Conservation (phyloP, 83 land plant genomes). For the Picea mariana region DNA sequence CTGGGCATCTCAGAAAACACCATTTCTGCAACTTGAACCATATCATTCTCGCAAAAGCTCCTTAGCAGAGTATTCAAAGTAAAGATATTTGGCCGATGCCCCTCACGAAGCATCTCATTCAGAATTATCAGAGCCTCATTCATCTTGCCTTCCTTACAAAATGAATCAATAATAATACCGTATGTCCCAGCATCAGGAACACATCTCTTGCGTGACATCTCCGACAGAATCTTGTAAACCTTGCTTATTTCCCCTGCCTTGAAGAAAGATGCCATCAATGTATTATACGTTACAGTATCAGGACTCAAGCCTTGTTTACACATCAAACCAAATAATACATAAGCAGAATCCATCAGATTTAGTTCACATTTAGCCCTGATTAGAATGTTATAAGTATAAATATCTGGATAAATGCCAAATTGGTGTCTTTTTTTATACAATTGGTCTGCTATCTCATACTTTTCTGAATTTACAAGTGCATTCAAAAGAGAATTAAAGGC, state of each 20-base stretch:
- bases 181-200: constrained; percentile 32
- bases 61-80: constrained; percentile 46
- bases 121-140: constrained; percentile 27
- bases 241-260: constrained; percentile 20
- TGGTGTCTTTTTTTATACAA: constrained; percentile 17
- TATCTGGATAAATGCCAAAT: constrained; percentile 26
- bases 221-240: constrained; percentile 41
- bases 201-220: constrained; percentile 26
- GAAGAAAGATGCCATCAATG: constrained; percentile 36
- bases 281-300: constrained; percentile 42
- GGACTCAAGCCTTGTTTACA: constrained; percentile 26
- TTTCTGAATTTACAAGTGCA: constrained; percentile 28
- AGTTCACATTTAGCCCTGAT: constrained; percentile 29
- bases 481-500: constrained; percentile 44
- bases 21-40: constrained; percentile 35
- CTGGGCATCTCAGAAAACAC: constrained; percentile 40
- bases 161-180: constrained; percentile 37
- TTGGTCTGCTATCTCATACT: constrained; percentile 20
- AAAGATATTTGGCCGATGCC: constrained; percentile 31
- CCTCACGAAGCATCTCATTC: constrained; percentile 40
- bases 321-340: constrained; percentile 47
- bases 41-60: constrained; percentile 40
- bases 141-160: constrained; percentile 37
- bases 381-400: constrained; percentile 46
- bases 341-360: constrained; percentile 23